These are phyloP conservation scores for Westerdykella sp. DNA, from an alignment of 2,329 filamentous ascomycete species.

Conservation along the genomic window DNA sequence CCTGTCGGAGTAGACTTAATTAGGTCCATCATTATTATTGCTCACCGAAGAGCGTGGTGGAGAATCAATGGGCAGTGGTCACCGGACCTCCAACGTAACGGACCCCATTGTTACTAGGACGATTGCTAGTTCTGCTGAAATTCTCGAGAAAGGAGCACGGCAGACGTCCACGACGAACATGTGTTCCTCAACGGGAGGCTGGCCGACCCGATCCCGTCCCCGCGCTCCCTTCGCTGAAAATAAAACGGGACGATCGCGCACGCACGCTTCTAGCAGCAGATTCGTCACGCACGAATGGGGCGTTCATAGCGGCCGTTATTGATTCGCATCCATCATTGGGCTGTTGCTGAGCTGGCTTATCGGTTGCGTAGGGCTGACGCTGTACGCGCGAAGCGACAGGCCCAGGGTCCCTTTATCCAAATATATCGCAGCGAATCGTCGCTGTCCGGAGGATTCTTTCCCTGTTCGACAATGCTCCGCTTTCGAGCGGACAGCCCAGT, in stretches of 20 bases:
- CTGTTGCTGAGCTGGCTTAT: constrained; percentile 4
- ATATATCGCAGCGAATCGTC: constrained; percentile 7
- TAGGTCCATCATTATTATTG: no score
- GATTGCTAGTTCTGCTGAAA: not conserved
- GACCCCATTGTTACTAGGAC: not conserved
- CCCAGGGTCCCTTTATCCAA: constrained; percentile 5
- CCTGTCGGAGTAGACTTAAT: no score
- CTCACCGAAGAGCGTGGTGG: no score
- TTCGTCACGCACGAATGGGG: not conserved
- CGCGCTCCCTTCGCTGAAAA: constrained; percentile 3
- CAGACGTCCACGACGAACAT: not conserved
- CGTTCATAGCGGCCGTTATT: not conserved
- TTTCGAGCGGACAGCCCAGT: constrained; percentile 3
- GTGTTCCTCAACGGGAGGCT: not conserved
- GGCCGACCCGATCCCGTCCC: constrained; percentile 4
- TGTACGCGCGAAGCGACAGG: constrained; percentile 6
- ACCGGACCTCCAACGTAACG: not conserved
- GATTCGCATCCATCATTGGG: constrained; percentile 1
- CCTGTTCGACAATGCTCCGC: not conserved
- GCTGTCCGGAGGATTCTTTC: constrained; percentile 1
- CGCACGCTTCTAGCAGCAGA: not conserved
- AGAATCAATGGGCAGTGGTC: not conserved
- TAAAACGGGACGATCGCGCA: constrained; percentile 4
- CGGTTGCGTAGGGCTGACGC: constrained; percentile 12
- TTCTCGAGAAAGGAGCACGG: no score